These are phyloP conservation scores for Trypanosoma mega DNA, from an alignment of 208 protist genomes.

Conservation along the genomic window DNA sequence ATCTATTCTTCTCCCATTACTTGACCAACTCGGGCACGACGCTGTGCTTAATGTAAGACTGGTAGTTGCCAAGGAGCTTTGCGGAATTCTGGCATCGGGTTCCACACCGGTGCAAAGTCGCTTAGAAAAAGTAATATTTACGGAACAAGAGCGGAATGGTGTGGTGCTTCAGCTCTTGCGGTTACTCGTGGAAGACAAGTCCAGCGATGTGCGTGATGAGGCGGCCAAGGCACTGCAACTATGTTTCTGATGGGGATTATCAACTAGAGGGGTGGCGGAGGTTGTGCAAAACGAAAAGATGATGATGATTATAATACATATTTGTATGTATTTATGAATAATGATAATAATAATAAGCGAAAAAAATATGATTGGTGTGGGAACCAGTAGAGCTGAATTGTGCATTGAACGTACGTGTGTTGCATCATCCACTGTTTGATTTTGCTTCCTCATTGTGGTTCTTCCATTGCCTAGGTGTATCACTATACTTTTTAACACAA, in stretches of 20 bases:
- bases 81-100: slow-evolving; percentile 39
- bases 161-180: slow-evolving; percentile 65
- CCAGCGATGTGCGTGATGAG: slow-evolving; percentile 72
- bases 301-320: too few relatives aligned
- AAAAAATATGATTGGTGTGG: too few relatives aligned
- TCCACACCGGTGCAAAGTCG: background rate
- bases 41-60: slow-evolving; percentile 77
- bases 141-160: slow-evolving; percentile 65
- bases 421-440: background rate
- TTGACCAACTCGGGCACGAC: slow-evolving; percentile 69
- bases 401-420: too few relatives aligned
- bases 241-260: slow-evolving; percentile 43
- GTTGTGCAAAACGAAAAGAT: slow-evolving; percentile 1
- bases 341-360: too few relatives aligned
- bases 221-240: slow-evolving; percentile 72
- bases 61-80: slow-evolving; percentile 69
- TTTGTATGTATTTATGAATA: too few relatives aligned
- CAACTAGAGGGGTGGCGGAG: background rate
- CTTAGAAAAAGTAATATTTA: slow-evolving; percentile 33
- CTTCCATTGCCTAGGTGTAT: background rate
- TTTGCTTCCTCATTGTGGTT: background rate
- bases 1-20: slow-evolving; percentile 60
- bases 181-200: slow-evolving; percentile 67
- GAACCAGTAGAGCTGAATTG: too few relatives aligned
- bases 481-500: too few relatives aligned